Evolutionary conservation across 2,329 filamentous ascomycete genomes (phyloP), one percentile per base, ranked within the genome.

Genomic region (Trichophyton benhamiae): DNA sequence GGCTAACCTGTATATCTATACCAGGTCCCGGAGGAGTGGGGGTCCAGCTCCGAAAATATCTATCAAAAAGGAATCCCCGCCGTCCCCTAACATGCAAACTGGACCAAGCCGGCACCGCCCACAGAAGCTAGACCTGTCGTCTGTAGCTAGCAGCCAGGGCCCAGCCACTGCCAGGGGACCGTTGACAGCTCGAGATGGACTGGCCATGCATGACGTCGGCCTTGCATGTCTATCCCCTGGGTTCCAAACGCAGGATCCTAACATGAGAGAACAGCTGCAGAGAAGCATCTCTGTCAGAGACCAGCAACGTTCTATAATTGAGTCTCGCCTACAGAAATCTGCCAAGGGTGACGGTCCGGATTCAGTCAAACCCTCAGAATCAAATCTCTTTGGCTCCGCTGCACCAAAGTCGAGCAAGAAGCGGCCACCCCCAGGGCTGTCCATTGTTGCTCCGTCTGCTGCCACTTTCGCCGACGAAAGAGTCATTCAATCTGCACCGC

Each of bases 221-320:
- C 81, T 97, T 61, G 92, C 92, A 48, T 99, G 94, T 70, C 80
- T 99, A 61, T 97, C 94, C 1, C 94, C 94, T 0, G 94, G 94
- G 60, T 97, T 99, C 70, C 86, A 95, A 66, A 97, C 94, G 15
- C 89, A 97, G 68, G 91, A 99, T 74, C 92, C 94, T n/a, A 83
- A 88, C 20, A 95, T 96, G 90, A 87, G 94, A 71, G 90, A 96
- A 75, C 91, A 97, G 74, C 79, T 99, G 60, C 91, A 97, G 75
- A 85, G 92, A 67, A 97, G 94, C 75, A 84, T 96, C 75, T 91
- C 88, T 53, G 91, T 99, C 33, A 83, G 91, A 65, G 92, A 99
- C 67, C 90, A 96, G 72, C 94, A 99, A 75, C 83, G 92, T 67
- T 88, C 90, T 66, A 92, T 99, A 67, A 99, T 99, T 68, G 94